phyloP scores from a whole-genome alignment of 202 grass and related monocot genomes.

The Panicum virgatum region DNA sequence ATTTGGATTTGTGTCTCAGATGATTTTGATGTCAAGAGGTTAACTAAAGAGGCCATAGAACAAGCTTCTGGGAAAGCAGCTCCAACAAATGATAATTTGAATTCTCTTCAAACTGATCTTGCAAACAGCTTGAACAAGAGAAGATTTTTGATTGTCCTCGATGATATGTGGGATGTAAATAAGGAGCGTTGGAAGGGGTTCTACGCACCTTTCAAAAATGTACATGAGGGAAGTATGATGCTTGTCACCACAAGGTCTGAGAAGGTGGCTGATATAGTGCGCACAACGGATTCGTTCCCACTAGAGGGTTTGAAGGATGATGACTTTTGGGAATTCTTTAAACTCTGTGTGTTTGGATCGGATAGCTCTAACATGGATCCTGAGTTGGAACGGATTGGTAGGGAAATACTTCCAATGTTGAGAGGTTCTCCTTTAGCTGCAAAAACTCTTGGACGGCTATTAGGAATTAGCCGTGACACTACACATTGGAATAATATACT shows the following conservation, averaged over 20 bases:
- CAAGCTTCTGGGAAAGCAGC: neutral
- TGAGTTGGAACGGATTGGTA: conserved; percentile 9
- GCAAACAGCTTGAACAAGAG: accelerated
- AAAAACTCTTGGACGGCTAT: conserved; percentile 23
- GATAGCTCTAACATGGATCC: neutral
- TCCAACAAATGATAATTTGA: neutral
- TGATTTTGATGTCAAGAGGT: neutral
- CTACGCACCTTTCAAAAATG: neutral
- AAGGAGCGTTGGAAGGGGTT: neutral
- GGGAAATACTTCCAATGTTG: neutral
- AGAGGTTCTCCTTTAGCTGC: conserved; percentile 24
- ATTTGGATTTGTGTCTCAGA: conserved; percentile 11
- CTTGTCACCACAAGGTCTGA: neutral
- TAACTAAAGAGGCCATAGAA: neutral
- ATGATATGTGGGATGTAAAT: conserved; percentile 23
- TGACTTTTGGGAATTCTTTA: neutral
- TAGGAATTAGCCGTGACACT: neutral
- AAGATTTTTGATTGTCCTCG: neutral
- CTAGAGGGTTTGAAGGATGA: neutral
- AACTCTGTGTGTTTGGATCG: neutral
- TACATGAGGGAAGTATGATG: neutral
- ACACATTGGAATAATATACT: neutral
- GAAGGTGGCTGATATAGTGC: neutral
- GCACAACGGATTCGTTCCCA: neutral
- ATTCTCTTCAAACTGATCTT: neutral